Percentiles rank a stretch among this genome's conserved stretches.
Conservation (phyloP, 2,329 filamentous ascomycete species). For the Hypoxylon sp. region DNA sequence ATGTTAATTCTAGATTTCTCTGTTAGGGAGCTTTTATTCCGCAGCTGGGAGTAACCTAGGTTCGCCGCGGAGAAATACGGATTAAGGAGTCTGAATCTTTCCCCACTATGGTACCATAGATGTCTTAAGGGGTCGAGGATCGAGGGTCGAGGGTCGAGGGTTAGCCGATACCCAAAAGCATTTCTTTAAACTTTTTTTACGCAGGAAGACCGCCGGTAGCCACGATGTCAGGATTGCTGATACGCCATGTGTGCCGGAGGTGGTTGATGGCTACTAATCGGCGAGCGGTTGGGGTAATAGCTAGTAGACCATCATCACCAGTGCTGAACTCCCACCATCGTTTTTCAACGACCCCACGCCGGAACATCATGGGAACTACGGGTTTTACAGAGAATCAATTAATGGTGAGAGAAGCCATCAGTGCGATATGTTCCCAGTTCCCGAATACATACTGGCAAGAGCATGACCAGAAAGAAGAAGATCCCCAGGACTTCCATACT, state of each 20-base stretch:
- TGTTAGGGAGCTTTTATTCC: neutral
- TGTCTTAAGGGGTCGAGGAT: neutral
- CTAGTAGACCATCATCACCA: neutral
- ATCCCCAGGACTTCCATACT: slow-evolving; percentile 82
- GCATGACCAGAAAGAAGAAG: slow-evolving; percentile 77
- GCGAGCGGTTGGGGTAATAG: neutral
- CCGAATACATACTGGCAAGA: slow-evolving; percentile 84
- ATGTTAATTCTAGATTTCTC: neutral
- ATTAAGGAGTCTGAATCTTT: no score
- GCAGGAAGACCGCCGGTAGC: neutral
- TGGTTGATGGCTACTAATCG: neutral
- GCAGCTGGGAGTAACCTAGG: no score
- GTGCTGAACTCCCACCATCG: slow-evolving; percentile 9
- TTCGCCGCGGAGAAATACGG: no score
- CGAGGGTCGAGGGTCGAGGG: neutral
- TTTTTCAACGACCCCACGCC: slow-evolving; percentile 58
- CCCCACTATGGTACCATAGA: no score
- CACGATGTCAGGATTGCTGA: slow-evolving; percentile 37
- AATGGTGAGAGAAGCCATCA: slow-evolving; percentile 78
- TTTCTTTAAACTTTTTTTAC: neutral
- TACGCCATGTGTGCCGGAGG: slow-evolving; percentile 12
- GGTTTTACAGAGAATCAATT: slow-evolving; percentile 82
- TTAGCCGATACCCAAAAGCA: neutral
- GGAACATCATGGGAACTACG: slow-evolving; percentile 76
- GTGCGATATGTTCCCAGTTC: slow-evolving; percentile 78